Conservation (phyloP, 768 basidiomycete genomes). For the Lanmaoa rubissima region DNA sequence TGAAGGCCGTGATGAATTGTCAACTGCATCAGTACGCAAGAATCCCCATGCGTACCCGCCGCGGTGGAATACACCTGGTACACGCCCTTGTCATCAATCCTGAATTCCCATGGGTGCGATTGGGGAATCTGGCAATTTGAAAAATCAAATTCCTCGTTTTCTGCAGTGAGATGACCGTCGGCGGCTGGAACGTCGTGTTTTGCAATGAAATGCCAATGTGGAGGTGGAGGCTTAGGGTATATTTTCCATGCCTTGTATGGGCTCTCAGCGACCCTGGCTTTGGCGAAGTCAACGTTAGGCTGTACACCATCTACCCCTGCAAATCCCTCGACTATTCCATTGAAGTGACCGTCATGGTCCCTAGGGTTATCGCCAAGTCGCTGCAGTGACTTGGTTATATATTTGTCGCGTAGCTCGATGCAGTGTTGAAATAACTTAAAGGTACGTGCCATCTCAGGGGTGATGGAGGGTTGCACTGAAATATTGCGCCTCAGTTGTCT, state of each 20-base stretch:
- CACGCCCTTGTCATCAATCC: slow-evolving; percentile 85
- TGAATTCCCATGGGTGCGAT: slow-evolving; percentile 58
- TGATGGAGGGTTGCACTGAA: slow-evolving; percentile 26
- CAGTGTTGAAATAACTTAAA: slow-evolving; percentile 79
- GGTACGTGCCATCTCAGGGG: slow-evolving; percentile 50
- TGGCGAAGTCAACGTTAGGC: slow-evolving; percentile 50
- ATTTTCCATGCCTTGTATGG: slow-evolving; percentile 72
- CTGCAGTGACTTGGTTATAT: slow-evolving; percentile 84
- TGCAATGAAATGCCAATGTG: slow-evolving; percentile 90
- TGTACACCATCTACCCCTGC: slow-evolving; percentile 67
- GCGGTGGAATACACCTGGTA: slow-evolving; percentile 71
- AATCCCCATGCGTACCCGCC: slow-evolving; percentile 5
- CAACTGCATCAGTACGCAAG: neutral
- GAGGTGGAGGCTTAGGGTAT: slow-evolving; percentile 90
- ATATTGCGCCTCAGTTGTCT: slow-evolving; percentile 4
- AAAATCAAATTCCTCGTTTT: slow-evolving; percentile 60
- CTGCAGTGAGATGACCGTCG: slow-evolving; percentile 30
- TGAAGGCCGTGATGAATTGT: slow-evolving; percentile 15
- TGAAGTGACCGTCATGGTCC: slow-evolving; percentile 82
- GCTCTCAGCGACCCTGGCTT: slow-evolving; percentile 25
- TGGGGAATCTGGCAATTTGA: slow-evolving; percentile 74
- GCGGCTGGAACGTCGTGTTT: slow-evolving; percentile 45
- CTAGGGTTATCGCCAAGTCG: slow-evolving; percentile 92
- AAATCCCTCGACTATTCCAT: slow-evolving; percentile 59
- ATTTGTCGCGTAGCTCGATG: slow-evolving; percentile 92